phyloP scores from a whole-genome alignment of 208 protist species.

The Leishmania turanica region DNA sequence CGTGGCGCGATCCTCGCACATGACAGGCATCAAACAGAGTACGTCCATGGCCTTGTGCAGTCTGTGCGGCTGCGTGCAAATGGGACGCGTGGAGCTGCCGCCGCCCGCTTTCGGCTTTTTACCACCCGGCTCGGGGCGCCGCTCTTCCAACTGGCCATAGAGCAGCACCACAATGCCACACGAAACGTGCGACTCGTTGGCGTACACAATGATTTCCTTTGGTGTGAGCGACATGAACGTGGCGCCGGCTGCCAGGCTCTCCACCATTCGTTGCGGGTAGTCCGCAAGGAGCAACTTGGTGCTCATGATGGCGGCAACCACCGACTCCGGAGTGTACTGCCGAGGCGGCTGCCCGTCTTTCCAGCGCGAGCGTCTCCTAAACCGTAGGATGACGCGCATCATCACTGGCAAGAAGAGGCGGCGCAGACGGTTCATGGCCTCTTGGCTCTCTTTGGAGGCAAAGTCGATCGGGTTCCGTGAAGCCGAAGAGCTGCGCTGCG shows the following conservation, averaged over 20 bases:
- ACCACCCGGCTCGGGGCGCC: slow-evolving; percentile 17
- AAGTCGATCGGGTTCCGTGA: slow-evolving; percentile 37
- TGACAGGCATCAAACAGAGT: slow-evolving; percentile 67
- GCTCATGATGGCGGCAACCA: slow-evolving; percentile 58
- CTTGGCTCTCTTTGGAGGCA: slow-evolving; percentile 34
- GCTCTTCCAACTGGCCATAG: slow-evolving; percentile 70
- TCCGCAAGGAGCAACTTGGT: slow-evolving; percentile 60
- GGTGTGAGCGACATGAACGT: slow-evolving; percentile 55
- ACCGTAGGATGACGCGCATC: slow-evolving; percentile 42
- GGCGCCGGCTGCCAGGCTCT: slow-evolving; percentile 49
- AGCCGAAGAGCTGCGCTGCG: slow-evolving; percentile 25
- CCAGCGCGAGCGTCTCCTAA: slow-evolving; percentile 43
- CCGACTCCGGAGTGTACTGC: slow-evolving; percentile 60
- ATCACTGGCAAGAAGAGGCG: slow-evolving; percentile 64
- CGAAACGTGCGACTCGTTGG: slow-evolving; percentile 77
- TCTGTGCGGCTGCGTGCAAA: slow-evolving; percentile 38
- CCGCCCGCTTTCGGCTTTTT: neutral
- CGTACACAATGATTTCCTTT: slow-evolving; percentile 74
- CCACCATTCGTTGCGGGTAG: slow-evolving; percentile 70
- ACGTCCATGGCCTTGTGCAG: slow-evolving; percentile 54
- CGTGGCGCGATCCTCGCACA: slow-evolving; percentile 76
- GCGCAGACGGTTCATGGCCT: slow-evolving; percentile 48
- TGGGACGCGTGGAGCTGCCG: slow-evolving; percentile 29
- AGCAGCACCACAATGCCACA: slow-evolving; percentile 82
- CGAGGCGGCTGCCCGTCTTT: slow-evolving; percentile 49